Conservation (phyloP, 2,329 filamentous ascomycete genomes). For the Grosmannia penicillata region DNA sequence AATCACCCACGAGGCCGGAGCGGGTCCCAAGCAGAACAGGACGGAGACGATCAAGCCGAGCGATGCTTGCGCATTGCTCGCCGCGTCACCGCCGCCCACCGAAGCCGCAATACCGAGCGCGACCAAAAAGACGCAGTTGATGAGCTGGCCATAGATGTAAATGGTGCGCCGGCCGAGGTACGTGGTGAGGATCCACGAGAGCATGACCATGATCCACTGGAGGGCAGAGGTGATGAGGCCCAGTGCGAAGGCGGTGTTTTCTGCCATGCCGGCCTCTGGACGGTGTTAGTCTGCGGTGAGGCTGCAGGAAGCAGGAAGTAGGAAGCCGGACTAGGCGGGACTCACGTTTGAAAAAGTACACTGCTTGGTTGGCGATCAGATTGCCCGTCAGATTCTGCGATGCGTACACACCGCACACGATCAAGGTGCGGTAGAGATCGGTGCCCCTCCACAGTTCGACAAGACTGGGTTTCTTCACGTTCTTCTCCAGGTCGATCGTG, state of each 20-base stretch:
- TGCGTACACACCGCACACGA: slow-evolving; percentile 41
- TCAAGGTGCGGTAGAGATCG: slow-evolving; percentile 36
- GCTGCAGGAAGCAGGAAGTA: slow-evolving; percentile 6
- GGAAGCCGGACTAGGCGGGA: too few species aligned
- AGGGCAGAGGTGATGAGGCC: slow-evolving; percentile 51
- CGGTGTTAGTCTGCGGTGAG: slow-evolving; percentile 18
- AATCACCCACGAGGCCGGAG: slow-evolving; percentile 27
- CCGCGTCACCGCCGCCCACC: slow-evolving; percentile 16
- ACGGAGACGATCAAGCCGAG: slow-evolving; percentile 20
- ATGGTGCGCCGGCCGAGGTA: slow-evolving; percentile 10
- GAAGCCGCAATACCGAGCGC: slow-evolving; percentile 21
- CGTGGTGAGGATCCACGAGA: slow-evolving; percentile 51
- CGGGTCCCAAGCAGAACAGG: slow-evolving; percentile 38
- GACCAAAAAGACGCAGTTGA: slow-evolving; percentile 9
- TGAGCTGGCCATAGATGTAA: slow-evolving; percentile 8
- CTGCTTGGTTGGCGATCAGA: slow-evolving; percentile 47
- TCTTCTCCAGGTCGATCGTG: slow-evolving; percentile 37
- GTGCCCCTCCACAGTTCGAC: slow-evolving; percentile 39
- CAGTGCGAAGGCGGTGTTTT: slow-evolving; percentile 41
- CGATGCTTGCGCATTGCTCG: slow-evolving; percentile 14
- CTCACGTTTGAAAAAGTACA: slow-evolving; percentile 43
- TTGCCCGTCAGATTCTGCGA: slow-evolving; percentile 49
- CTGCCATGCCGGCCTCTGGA: slow-evolving; percentile 43
- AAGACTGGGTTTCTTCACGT: slow-evolving; percentile 28
- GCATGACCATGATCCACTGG: slow-evolving; percentile 46